Conservation (phyloP, 2,329 filamentous ascomycete species). For the Parastagonospora nodorum region DNA sequence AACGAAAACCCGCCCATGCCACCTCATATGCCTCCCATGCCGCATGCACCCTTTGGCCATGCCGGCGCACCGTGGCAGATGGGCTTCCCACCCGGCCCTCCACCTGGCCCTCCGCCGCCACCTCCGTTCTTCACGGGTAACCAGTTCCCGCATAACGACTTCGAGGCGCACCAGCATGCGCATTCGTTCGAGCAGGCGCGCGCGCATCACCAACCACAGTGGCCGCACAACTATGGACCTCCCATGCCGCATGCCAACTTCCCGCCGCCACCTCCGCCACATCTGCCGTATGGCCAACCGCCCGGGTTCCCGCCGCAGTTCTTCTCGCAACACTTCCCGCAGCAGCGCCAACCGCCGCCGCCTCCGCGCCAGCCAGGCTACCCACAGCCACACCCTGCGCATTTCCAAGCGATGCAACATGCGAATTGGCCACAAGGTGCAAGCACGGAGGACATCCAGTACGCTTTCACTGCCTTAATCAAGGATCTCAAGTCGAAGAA, state of each 20-base stretch:
- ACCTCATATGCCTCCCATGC: conserved; percentile 9
- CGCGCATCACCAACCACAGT: conserved; percentile 20
- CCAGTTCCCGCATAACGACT: conserved; percentile 12
- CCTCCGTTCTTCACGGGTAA: conserved; percentile 13
- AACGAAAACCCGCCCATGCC: conserved; percentile 14
- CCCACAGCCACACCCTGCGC: conserved; percentile 16
- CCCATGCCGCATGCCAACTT: conserved; percentile 5
- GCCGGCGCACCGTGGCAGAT: conserved; percentile 12
- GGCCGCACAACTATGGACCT: conserved; percentile 20
- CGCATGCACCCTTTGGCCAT: conserved; percentile 3
- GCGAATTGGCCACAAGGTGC: conserved; percentile 11
- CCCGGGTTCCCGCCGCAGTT: conserved; percentile 6
- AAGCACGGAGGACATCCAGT: conserved; percentile 25
- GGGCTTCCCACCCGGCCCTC: conserved; percentile 6
- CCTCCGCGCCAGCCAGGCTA: conserved; percentile 12
- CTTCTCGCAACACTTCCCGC: conserved; percentile 4
- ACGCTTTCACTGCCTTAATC: conserved; percentile 21
- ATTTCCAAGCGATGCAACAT: conserved; percentile 18
- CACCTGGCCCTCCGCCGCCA: conserved; percentile 10
- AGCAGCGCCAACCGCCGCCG: conserved; percentile 4
- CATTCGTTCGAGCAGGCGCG: conserved; percentile 23
- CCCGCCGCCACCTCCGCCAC: conserved; percentile 3
- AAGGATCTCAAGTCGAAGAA: conserved; percentile 13
- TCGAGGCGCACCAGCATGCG: conserved; percentile 14
- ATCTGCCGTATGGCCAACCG: conserved; percentile 7